Evolutionary conservation across 768 basidiomycete genomes (phyloP).

Genomic region (Lactarius sp.): DNA sequence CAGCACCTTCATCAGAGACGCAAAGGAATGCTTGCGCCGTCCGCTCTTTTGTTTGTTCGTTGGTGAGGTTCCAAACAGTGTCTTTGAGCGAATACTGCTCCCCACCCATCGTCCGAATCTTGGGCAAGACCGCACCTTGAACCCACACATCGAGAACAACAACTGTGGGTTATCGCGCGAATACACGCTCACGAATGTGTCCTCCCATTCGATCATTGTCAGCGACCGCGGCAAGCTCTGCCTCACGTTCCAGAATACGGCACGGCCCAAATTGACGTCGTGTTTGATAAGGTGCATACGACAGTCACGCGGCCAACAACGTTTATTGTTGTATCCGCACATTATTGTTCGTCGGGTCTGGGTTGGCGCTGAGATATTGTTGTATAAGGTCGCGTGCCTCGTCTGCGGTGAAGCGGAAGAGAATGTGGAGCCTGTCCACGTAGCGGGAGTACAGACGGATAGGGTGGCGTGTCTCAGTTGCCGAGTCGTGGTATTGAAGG

Average conservation of each 20-base stretch:
- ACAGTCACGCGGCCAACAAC: slow-evolving; percentile 99
- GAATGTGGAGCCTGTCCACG: slow-evolving; percentile 89
- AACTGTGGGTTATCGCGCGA: slow-evolving; percentile 97
- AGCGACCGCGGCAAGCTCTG: slow-evolving; percentile 91
- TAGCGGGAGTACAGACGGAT: slow-evolving; percentile 97
- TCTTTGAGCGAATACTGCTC: slow-evolving; percentile 97
- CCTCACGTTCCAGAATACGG: slow-evolving; percentile 99
- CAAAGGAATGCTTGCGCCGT: slow-evolving; percentile 97
- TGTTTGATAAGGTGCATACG: slow-evolving; percentile 99
- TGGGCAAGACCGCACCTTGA: slow-evolving; percentile 95
- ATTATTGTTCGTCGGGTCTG: slow-evolving; percentile 98
- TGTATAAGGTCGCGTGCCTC: slow-evolving; percentile 97
- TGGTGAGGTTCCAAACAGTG: slow-evolving; percentile 94
- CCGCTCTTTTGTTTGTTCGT: slow-evolving; percentile 95
- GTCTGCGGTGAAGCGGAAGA: slow-evolving; percentile 98
- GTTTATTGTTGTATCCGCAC: slow-evolving; percentile 98
- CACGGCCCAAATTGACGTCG: slow-evolving; percentile 96
- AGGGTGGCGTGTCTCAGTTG: slow-evolving; percentile 96
- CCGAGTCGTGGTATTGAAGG: slow-evolving; percentile 91
- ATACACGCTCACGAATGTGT: slow-evolving; percentile 95
- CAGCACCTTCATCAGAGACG: slow-evolving; percentile 85
- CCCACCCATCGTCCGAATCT: slow-evolving; percentile 91
- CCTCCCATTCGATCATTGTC: slow-evolving; percentile 99
- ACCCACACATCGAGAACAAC: slow-evolving; percentile 98
- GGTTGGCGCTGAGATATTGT: slow-evolving; percentile 93